Evolutionary conservation across 371 early-diverging fungal species (phyloP), one percentile per base, ranked within the genome.

Genomic region (Mortierella sp.): DNA sequence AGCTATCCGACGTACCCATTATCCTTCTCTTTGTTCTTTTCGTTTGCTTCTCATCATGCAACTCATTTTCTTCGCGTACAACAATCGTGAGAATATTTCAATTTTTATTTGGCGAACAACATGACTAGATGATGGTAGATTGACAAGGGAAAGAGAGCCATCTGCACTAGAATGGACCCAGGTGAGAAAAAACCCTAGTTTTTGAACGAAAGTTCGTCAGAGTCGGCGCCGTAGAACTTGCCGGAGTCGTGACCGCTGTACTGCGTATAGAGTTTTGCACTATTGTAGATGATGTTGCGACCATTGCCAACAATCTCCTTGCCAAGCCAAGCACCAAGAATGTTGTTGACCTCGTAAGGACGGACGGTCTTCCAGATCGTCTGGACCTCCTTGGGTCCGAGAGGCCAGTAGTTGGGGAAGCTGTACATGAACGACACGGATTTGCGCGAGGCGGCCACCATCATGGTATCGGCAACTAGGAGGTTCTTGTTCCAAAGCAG

Each of bases 401-500:
- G 67, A 2, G 82, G 82, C 76, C 76, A 74, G 64, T 77, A 77
- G 71, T 81, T 81, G 31, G 82, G 82, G 65, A 76, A 81, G 31
- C 77, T 77, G 74, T 77, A 81, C 82, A 81, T 81, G 68, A 81
- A 81, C 64, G 82, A 81, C 13, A 81, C 82, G 4, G 74, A 77
- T 16, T 74, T 76, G 64, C 74, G 82, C 29, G 76, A 76, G 13
- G 71, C 69, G 5, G 77, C 82, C 16, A 81, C 78, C 82, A 81
- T 81, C 76, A 81, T 73, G 14, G 82, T 81, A 55, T 81, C 82
- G 1, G 82, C 82, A 10, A 74, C 77, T 22, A 81, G 66, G 16
- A 77, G 66, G 44, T 74, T 77, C 65, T 77, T 76, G 64, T 81
- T 73, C 82, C 82, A 81, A 14, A 81, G 70, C 66, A 81, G 24